Base-by-base conservation (phyloP, 2,329 filamentous ascomycete genomes). In the Sphaceloma murrayae region DNA sequence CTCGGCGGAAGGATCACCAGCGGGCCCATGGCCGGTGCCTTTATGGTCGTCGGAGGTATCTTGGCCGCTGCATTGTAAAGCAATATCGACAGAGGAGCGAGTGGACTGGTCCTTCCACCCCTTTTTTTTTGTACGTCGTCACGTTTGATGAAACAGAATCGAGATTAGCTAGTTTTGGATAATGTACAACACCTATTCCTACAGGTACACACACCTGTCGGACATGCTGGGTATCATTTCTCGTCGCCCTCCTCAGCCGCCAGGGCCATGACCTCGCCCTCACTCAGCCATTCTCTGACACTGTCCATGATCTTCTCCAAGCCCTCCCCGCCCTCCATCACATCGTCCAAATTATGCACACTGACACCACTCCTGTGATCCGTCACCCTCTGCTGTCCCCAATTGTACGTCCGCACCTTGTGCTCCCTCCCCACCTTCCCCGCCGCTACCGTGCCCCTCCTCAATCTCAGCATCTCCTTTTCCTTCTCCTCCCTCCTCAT, bases 331-430 rank as follows among this genome's bases (percentile, higher is more conserved):
- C 88, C 88, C 36, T 73, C 75, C 44, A 94, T 69, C n/a, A 94
- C 81, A 56, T 82, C 76, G 40, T 85, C 79, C 49, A 95, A 65
- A 58, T 88, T 85, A 58, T 89, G 79, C 10, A 87, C 73, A 46
- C 88, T 88, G 29, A 83, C 61, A 0, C 83, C 85, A 54, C 82
- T 85, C 30, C 88, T 73, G 63, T 95, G 88, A 57, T 95, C 88
- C 1, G 88, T 94, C 52, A 91, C 88, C 32, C 88, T 72, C 62
- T 87, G 80, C 62, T 85, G 78, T 3, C 70, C 69, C 62, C 70
- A 83, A 61, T 95, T 94, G 63, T 95, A 95, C 0, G 88, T 95
- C 49, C 88, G 73, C 47, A 98, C 82, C 68, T 98, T 98, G 67
- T 96, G 87, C 34, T 85, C 85, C 31, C 91, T 75, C 4, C 88